These are phyloP conservation scores for Cubamyces sp. DNA, from an alignment of 768 basidiomycete genomes.

Conservation along the genomic window DNA sequence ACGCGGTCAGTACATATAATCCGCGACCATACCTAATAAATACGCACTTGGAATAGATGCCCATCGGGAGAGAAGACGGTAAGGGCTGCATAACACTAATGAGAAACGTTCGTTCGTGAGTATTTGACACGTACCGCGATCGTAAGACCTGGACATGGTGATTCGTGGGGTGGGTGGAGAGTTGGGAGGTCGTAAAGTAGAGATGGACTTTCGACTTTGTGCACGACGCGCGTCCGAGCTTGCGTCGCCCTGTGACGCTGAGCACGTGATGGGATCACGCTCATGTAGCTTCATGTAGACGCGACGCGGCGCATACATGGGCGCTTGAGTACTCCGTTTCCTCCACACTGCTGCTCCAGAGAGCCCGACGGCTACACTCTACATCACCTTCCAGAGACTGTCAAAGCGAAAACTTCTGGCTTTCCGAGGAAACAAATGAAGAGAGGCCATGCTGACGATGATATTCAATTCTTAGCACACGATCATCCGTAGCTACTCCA, in stretches of 20 bases:
- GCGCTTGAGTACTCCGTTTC: constrained; percentile 1
- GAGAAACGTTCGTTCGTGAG: constrained; percentile 13
- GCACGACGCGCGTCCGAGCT: constrained; percentile 39
- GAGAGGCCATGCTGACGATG: constrained; percentile 4
- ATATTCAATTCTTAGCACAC: constrained; percentile 13
- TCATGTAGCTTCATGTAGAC: constrained; percentile 1
- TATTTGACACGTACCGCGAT: constrained; percentile 72
- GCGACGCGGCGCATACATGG: constrained; percentile 3
- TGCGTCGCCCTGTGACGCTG: constrained; percentile 29
- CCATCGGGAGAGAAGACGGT: constrained; percentile 99
- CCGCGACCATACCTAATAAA: background rate
- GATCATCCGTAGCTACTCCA: constrained; percentile 10
- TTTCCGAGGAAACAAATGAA: background rate
- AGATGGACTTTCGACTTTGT: constrained; percentile 11
- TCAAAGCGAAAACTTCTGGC: too few species aligned
- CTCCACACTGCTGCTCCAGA: background rate
- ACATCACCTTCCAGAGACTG: background rate
- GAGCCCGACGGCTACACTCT: background rate
- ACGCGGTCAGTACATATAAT: constrained; percentile 21
- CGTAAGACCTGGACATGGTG: constrained; percentile 91
- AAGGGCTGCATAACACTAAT: constrained; percentile 59
- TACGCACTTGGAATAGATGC: constrained; percentile 90
- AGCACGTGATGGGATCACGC: constrained; percentile 24
- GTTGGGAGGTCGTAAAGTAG: constrained; percentile 21
- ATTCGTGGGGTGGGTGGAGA: background rate